Conservation (phyloP, 352 stramenopile genomes). For the Phytopythium vexans region DNA sequence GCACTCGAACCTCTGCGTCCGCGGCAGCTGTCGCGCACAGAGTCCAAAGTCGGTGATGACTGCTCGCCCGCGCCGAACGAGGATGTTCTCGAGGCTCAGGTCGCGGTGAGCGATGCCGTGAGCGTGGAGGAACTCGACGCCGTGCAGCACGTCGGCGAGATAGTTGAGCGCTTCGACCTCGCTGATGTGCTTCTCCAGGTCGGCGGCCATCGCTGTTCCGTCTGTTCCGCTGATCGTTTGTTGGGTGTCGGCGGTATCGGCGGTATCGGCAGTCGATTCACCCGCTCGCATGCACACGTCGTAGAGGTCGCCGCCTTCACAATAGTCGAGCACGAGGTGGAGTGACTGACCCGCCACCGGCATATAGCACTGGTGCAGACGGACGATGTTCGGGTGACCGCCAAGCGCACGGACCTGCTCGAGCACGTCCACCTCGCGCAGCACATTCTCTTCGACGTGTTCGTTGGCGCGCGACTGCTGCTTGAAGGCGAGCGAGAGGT, state of each 20-base stretch:
- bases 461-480: slow-evolving; percentile 46
- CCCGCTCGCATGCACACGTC: slow-evolving; percentile 40
- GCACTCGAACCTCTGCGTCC: slow-evolving; percentile 50
- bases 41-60: slow-evolving; percentile 75
- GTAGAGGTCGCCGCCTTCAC: slow-evolving; percentile 66
- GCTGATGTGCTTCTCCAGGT: slow-evolving; percentile 32
- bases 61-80: slow-evolving; percentile 67
- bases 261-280: neutral
- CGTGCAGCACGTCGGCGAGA: slow-evolving; percentile 64
- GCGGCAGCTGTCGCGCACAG: slow-evolving; percentile 49
- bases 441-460: slow-evolving; percentile 62
- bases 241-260: neutral
- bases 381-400: slow-evolving; percentile 71
- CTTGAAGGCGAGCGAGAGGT: slow-evolving; percentile 51
- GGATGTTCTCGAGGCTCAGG: slow-evolving; percentile 97
- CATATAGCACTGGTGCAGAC: slow-evolving; percentile 68
- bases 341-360: slow-evolving; percentile 36
- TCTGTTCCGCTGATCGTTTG: slow-evolving; percentile 7
- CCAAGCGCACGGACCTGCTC: slow-evolving; percentile 41
- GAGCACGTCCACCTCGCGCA: slow-evolving; percentile 70
- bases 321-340: slow-evolving; percentile 79
- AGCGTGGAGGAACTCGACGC: slow-evolving; percentile 59
- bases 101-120: slow-evolving; percentile 90
- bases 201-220: slow-evolving; percentile 6
- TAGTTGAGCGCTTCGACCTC: slow-evolving; percentile 49